These are phyloP conservation scores for Candida patagonica DNA, from an alignment of 805 yeast species.

Conservation along the genomic window DNA sequence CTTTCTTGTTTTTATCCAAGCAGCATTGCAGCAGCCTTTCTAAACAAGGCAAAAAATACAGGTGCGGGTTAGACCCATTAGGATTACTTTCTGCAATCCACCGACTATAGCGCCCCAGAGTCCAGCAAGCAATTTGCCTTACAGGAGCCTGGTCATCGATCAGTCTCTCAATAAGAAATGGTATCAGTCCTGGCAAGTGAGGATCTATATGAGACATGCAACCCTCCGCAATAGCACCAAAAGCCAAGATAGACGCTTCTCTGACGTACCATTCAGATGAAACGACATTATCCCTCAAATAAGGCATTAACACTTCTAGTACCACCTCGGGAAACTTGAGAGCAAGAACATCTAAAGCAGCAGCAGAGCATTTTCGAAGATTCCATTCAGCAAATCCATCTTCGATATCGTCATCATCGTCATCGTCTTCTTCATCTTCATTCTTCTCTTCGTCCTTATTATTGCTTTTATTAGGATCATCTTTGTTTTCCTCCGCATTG, in stretches of 20 bases:
- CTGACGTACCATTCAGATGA: slow-evolving; percentile 78
- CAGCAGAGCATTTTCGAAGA: slow-evolving; percentile 87
- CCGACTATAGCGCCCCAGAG: slow-evolving; percentile 70
- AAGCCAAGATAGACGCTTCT: slow-evolving; percentile 87
- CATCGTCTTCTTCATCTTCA: slow-evolving; percentile 54
- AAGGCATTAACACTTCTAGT: slow-evolving; percentile 59
- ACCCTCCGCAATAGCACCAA: slow-evolving; percentile 92
- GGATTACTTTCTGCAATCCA: slow-evolving; percentile 52
- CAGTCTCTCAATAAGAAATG: slow-evolving; percentile 73
- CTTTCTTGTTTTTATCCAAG: slow-evolving; percentile 77
- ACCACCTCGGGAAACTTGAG: slow-evolving; percentile 58
- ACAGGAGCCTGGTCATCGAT: slow-evolving; percentile 73
- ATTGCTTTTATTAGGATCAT: slow-evolving; percentile 7
- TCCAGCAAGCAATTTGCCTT: slow-evolving; percentile 93
- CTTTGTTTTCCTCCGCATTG: slow-evolving; percentile 2
- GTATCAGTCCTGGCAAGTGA: slow-evolving; percentile 72
- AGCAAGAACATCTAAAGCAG: slow-evolving; percentile 79
- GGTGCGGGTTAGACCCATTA: slow-evolving; percentile 37
- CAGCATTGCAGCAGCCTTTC: slow-evolving; percentile 67
- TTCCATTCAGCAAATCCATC: slow-evolving; percentile 75
- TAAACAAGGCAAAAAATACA: slow-evolving; percentile 66
- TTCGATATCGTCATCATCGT: slow-evolving; percentile 64
- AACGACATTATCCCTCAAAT: slow-evolving; percentile 59
- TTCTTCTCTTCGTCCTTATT: slow-evolving; percentile 31
- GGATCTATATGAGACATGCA: slow-evolving; percentile 62